A percentile compares a stretch with the other conserved stretches of the same genome.
Evolutionary conservation across 768 basidiomycete genomes (phyloP).

Genomic region (Symmetrospora coprosmae): DNA sequence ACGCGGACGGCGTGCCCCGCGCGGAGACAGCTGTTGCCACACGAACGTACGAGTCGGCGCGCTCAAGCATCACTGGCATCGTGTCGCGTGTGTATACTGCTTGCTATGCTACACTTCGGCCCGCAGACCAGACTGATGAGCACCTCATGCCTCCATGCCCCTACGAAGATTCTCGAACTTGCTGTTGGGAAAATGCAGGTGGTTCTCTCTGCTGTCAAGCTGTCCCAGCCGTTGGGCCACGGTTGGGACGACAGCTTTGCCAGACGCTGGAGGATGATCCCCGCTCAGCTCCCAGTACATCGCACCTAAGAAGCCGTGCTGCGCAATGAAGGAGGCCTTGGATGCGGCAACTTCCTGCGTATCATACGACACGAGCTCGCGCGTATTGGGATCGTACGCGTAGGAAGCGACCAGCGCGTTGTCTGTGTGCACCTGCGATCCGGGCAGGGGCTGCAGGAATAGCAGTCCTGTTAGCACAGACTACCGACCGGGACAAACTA

Average conservation of each 20-base stretch:
- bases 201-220: constrained; percentile 60
- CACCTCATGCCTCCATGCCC: constrained; percentile 45
- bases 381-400: constrained; percentile 58
- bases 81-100: no score
- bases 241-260: constrained; percentile 60
- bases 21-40: no score
- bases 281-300: constrained; percentile 85
- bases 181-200: constrained; percentile 62
- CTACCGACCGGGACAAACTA: background rate
- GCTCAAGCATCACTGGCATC: no score
- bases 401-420: constrained; percentile 59
- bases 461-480: no score
- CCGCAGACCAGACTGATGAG: no score
- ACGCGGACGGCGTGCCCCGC: no score
- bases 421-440: constrained; percentile 54
- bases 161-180: constrained; percentile 65
- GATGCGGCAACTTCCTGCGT: constrained; percentile 50
- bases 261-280: constrained; percentile 56
- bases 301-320: constrained; percentile 54
- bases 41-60: no score
- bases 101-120: no score
- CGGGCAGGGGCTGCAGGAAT: constrained; percentile 48
- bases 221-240: constrained; percentile 46
- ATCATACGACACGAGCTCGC: constrained; percentile 76
- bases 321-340: constrained; percentile 48